phyloP scores from a whole-genome alignment of 2,329 filamentous ascomycete genomes.

The Xylaria hypoxylon region DNA sequence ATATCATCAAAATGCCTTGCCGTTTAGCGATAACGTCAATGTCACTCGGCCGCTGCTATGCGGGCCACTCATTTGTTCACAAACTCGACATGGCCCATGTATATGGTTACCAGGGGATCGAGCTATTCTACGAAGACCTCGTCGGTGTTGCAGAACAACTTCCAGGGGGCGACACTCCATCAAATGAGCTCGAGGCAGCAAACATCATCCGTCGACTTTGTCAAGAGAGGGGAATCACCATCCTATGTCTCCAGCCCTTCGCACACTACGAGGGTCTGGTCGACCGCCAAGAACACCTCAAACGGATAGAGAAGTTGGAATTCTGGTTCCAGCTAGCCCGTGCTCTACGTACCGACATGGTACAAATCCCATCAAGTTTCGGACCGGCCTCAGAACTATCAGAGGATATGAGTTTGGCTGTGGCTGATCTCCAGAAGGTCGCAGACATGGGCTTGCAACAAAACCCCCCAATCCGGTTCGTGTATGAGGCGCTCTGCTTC shows the following conservation, averaged over 20 bases:
- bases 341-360: conserved; percentile 74
- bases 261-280: conserved; percentile 80
- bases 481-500: conserved; percentile 80
- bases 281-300: conserved; percentile 68
- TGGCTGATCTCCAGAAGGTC: conserved; percentile 70
- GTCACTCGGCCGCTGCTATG: conserved; percentile 77
- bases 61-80: conserved; percentile 73
- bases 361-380: conserved; percentile 80
- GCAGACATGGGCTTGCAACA: conserved; percentile 74
- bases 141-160: conserved; percentile 66
- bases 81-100: conserved; percentile 76
- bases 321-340: conserved; percentile 77
- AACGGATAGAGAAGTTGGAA: conserved; percentile 70
- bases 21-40: conserved; percentile 79
- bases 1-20: conserved; percentile 59
- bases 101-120: conserved; percentile 75
- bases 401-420: conserved; percentile 65
- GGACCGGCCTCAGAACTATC: conserved; percentile 62
- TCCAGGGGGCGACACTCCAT: conserved; percentile 55
- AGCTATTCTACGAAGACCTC: conserved; percentile 83
- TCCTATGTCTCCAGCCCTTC: conserved; percentile 81
- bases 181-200: conserved; percentile 69
- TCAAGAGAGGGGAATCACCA: conserved; percentile 62
- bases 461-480: conserved; percentile 71
- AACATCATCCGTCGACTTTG: conserved; percentile 68